Evolutionary conservation across 441 rosid species (phyloP), one percentile per base, ranked within the genome.

Genomic region (Pelargonium fulgidum): DNA sequence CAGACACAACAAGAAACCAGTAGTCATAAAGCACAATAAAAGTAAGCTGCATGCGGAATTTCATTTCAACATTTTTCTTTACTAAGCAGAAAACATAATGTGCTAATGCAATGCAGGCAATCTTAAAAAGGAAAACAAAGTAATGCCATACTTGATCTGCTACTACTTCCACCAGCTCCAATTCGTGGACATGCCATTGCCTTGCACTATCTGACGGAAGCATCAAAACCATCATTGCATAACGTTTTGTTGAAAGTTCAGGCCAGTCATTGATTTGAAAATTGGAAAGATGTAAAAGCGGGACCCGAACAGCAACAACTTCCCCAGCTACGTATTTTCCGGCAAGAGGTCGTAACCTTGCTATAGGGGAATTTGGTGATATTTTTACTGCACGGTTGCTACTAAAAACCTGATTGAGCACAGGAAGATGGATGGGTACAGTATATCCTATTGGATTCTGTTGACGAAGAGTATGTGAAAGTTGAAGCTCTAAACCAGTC

Each of bases 191-290:
- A 82, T 90, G 99, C 99, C 99, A 94, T 73, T 92, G 96, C 80
- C 99, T 87, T 1, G 99, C 97, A 81, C 98, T 94, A 76, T 92
- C 93, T 16, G 97, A 89, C 44, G 99, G 97, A 72, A 94, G 99
- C 96, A 94, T 92, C 81, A 94, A 78, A 14, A 94, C 99, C 99
- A 94, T 89, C 75, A 94, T 73, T 62, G 98, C 99, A 78, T 92
- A 94, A 64, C 93, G 83, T 74, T 90, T 94, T 13, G 97, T 90
- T 16, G 97, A 90, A 71, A 94, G 98, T 82, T 94, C 99, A 9
- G 99, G 99, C 99, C 98, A 92, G 71, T 90, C 98, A 72, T 90
- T 92, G 61, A 94, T 94, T 79, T 89, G 98, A 68, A 94, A 94
- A 76, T 92, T 94, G 13, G 96, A 90, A 61, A 94, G 96, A 85